Evolutionary conservation across 192 early-diverging fungal genomes (phyloP), one percentile per base, ranked within the genome.

Genomic region (Linnemannia hyalina): DNA sequence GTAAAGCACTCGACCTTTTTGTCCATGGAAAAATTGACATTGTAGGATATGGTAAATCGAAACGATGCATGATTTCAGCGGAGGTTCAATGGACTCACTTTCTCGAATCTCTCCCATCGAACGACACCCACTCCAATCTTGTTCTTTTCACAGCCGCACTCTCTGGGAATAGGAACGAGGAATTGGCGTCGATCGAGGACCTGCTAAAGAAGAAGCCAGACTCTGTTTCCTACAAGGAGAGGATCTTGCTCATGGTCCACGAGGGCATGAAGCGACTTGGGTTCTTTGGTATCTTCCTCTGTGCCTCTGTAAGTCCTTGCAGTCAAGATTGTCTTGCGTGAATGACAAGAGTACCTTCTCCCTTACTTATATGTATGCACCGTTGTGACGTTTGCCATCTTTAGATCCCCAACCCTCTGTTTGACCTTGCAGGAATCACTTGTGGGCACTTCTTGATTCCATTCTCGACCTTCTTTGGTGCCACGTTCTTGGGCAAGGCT

Each of bases 361-460:
- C 18, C 18, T 52, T 52, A 22, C 49, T 68, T 52, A 46, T 70
- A 49, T 60, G 26, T 15, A 42, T 32, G 41, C 11, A 1, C 23
- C 16, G 22, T 68, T 36, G 38, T 13, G 54, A 32, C 36, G 49
- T 52, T 18, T 82, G 44, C 44, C 44, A 46, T 41, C 13, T 36
- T 18, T 83, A 95, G 89, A 96, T 99, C 75, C 98, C 98, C n/a
- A 99, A 99, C 75, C 97, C 97, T 20, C 88, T 99, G 57, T 99
- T 99, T 89, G 98, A 99, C 79, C 91, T 99, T 47, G 98, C 98
- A 47, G 98, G 98, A 29, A 98, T 99, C 57, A 94, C 97, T 8
- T 98, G 97, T 81, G 98, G 98, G 0, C 95, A 97, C 82, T 98
- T 97, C 81, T 83, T 93, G 55, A 93, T 99, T 1, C 96, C 97